These are phyloP conservation scores for Aspergillus caelatus DNA, from an alignment of 2,329 filamentous ascomycete species.

Conservation along the genomic window DNA sequence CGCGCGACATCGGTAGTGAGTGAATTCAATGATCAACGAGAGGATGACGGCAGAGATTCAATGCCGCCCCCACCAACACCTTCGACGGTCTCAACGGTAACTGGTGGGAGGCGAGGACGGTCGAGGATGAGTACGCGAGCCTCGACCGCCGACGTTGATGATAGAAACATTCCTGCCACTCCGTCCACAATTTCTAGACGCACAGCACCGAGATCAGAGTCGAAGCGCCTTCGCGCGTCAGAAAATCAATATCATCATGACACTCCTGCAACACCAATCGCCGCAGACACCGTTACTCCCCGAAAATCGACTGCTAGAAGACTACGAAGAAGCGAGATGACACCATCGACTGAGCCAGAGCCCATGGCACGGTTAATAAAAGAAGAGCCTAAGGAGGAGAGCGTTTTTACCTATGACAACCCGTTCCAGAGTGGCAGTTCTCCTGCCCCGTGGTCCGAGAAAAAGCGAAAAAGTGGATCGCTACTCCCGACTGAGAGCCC, in stretches of 20 bases:
- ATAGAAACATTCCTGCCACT: constrained; percentile 29
- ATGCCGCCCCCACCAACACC: constrained; percentile 53
- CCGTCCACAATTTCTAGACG: constrained; percentile 33
- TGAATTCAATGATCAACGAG: constrained; percentile 62
- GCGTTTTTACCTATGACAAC: constrained; percentile 84
- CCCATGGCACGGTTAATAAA: constrained; percentile 46
- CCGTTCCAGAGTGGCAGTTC: constrained; percentile 89
- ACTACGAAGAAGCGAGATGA: constrained; percentile 52
- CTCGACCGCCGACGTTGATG: constrained; percentile 43
- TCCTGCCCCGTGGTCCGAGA: constrained; percentile 51
- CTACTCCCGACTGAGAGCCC: constrained; percentile 41
- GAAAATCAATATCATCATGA: constrained; percentile 38
- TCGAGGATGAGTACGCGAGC: constrained; percentile 55
- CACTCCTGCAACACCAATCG: constrained; percentile 35
- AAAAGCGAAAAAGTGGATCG: constrained; percentile 55
- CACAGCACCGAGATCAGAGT: constrained; percentile 39
- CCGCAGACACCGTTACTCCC: constrained; percentile 38
- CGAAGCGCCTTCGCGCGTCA: constrained; percentile 33
- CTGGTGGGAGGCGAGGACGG: constrained; percentile 56
- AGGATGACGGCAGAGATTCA: constrained; percentile 53
- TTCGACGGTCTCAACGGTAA: constrained; percentile 55
- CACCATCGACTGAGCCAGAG: constrained; percentile 41
- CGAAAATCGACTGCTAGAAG: constrained; percentile 54
- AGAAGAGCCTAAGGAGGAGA: constrained; percentile 54
- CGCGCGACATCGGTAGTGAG: constrained; percentile 66